Percentiles rank a stretch among this genome's conserved stretches.
phyloP scores from a whole-genome alignment of 1,284 basidiomycete genomes.

The Lentinula novae-zelandiae region DNA sequence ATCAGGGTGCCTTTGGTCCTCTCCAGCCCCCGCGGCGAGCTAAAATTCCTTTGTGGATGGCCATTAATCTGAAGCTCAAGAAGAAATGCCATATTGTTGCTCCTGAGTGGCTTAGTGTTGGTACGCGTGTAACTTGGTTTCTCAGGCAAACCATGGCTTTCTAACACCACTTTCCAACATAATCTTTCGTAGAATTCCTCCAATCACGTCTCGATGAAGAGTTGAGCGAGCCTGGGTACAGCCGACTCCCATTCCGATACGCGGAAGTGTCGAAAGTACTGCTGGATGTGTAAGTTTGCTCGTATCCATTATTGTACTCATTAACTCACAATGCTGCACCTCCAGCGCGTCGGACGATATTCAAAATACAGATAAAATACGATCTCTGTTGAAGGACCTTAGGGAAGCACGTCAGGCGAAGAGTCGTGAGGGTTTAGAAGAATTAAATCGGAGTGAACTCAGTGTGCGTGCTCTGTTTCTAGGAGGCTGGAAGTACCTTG shows the following conservation, averaged over 20 bases:
- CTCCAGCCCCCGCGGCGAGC: conserved; percentile 83
- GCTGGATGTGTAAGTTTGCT: conserved; percentile 76
- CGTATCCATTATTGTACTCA: neutral
- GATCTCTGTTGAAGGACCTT: conserved; percentile 87
- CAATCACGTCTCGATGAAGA: conserved; percentile 71
- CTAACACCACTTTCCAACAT: neutral
- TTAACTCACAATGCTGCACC: neutral
- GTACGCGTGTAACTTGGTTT: conserved; percentile 38
- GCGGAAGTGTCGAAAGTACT: conserved; percentile 87
- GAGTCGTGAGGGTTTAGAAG: conserved; percentile 77
- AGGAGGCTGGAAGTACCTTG: conserved; percentile 2
- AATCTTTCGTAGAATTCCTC: conserved; percentile 60
- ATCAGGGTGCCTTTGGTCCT: conserved; percentile 88
- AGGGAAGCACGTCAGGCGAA: conserved; percentile 95
- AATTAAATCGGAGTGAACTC: conserved; percentile 73
- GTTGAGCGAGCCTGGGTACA: conserved; percentile 70
- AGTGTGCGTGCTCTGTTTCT: conserved; percentile 49
- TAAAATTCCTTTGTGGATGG: conserved; percentile 92
- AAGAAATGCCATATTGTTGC: conserved; percentile 91
- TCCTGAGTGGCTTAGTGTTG: conserved; percentile 85
- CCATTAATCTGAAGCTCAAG: conserved; percentile 88
- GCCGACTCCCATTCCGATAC: conserved; percentile 80
- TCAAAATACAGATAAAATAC: conserved; percentile 75
- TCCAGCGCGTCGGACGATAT: conserved; percentile 88
- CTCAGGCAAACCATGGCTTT: neutral